Evolutionary conservation across 1,284 basidiomycete genomes (phyloP).

Genomic region (Coniophora puteana): DNA sequence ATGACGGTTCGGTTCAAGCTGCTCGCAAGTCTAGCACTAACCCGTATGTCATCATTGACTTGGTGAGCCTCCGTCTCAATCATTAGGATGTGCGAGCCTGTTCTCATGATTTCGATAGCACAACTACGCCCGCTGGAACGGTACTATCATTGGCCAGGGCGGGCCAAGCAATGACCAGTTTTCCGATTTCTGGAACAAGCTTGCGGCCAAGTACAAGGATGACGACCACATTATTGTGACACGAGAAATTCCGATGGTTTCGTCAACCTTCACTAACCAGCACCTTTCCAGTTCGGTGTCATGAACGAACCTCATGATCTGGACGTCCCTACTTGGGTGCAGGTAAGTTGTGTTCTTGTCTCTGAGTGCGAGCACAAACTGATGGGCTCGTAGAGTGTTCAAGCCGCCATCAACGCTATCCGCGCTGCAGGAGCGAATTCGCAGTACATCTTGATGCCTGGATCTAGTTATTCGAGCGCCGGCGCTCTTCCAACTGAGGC

Average conservation of each 20-base stretch:
- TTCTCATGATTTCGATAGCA: slow-evolving; percentile 25
- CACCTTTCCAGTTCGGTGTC: slow-evolving; percentile 40
- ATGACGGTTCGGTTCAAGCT: slow-evolving; percentile 47
- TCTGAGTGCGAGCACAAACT: too few relatives aligned
- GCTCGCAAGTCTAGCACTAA: slow-evolving; percentile 35
- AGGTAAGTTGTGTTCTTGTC: slow-evolving; percentile 4
- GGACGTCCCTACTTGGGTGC: slow-evolving; percentile 39
- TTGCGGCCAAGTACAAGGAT: slow-evolving; percentile 53
- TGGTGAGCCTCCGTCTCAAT: slow-evolving; percentile 21
- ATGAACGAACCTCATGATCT: slow-evolving; percentile 56
- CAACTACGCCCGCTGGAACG: slow-evolving; percentile 54
- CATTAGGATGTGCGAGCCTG: not conserved
- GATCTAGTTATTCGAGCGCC: slow-evolving; percentile 40
- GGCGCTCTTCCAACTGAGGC: slow-evolving; percentile 48
- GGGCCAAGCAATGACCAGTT: slow-evolving; percentile 51
- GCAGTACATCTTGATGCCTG: slow-evolving; percentile 45
- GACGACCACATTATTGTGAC: too few relatives aligned
- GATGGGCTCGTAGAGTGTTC: slow-evolving; percentile 30
- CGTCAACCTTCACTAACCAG: too few relatives aligned
- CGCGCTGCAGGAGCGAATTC: slow-evolving; percentile 41
- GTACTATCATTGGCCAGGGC: slow-evolving; percentile 46
- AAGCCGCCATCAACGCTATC: slow-evolving; percentile 46
- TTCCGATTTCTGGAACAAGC: slow-evolving; percentile 48
- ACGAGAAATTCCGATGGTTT: too few relatives aligned
- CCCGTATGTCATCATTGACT: slow-evolving; percentile 51